These are phyloP conservation scores for Corymbia maculata DNA, from an alignment of 345 rosid species.

Conservation along the genomic window DNA sequence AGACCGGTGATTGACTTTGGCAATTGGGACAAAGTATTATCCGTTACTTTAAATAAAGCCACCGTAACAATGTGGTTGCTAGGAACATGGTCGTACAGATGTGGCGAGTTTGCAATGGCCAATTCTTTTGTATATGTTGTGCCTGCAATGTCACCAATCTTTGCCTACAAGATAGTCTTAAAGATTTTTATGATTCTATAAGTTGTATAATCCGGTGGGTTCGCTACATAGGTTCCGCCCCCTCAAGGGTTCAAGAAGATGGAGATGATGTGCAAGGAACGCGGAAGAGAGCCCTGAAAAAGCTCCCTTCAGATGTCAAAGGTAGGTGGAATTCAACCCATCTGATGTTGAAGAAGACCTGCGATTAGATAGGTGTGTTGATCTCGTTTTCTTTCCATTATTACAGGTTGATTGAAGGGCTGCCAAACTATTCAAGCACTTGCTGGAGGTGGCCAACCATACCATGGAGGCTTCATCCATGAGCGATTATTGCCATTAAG, in stretches of 20 bases:
- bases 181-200: background rate
- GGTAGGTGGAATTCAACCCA: background rate
- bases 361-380: background rate
- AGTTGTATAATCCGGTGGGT: too few species aligned
- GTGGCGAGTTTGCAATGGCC: too few species aligned
- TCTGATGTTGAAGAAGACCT: background rate
- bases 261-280: background rate
- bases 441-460: background rate
- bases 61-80: too few species aligned
- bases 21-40: too few species aligned
- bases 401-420: background rate
- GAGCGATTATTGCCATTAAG: too few species aligned
- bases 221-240: background rate
- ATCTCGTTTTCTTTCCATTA: background rate
- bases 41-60: too few species aligned
- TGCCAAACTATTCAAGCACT: background rate
- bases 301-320: background rate
- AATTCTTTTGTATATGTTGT: too few species aligned
- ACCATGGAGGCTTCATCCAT: background rate
- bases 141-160: too few species aligned
- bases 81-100: too few species aligned
- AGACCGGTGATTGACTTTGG: too few species aligned
- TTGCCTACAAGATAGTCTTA: too few species aligned
- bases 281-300: background rate
- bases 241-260: background rate